These are phyloP conservation scores for Pyrenochaeta sp. DNA, from an alignment of 2,329 filamentous ascomycete species.

Conservation along the genomic window DNA sequence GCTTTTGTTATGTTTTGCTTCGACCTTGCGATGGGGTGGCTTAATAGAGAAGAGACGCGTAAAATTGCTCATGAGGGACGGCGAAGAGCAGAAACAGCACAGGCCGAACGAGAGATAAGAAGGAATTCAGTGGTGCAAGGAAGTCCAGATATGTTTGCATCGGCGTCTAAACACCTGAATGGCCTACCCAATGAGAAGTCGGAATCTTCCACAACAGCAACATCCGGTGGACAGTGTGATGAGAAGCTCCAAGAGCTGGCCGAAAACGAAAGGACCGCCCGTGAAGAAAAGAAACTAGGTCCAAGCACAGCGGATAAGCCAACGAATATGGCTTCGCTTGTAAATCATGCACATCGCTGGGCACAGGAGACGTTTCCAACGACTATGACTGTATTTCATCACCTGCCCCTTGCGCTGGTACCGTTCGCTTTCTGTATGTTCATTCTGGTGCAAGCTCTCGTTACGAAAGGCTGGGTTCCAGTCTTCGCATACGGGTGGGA, in stretches of 20 bases:
- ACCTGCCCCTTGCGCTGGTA: slow-evolving; percentile 73
- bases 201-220: slow-evolving; percentile 1
- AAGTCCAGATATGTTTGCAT: slow-evolving; percentile 12
- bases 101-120: slow-evolving; percentile 46
- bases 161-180: slow-evolving; percentile 6
- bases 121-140: slow-evolving; percentile 22
- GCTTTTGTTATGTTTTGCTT: slow-evolving; percentile 74
- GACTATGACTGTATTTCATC: slow-evolving; percentile 68
- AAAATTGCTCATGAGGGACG: slow-evolving; percentile 67
- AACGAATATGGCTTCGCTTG: slow-evolving; percentile 63
- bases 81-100: slow-evolving; percentile 56
- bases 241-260: slow-evolving; percentile 2
- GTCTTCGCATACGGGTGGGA: slow-evolving; percentile 79
- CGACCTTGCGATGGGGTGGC: slow-evolving; percentile 72
- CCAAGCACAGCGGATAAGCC: slow-evolving; percentile 15
- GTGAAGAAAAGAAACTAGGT: slow-evolving; percentile 14
- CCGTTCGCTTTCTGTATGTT: slow-evolving; percentile 81
- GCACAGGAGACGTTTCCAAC: slow-evolving; percentile 76
- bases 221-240: slow-evolving; percentile 6
- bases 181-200: slow-evolving; percentile 19
- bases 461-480: slow-evolving; percentile 77
- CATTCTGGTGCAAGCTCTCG: slow-evolving; percentile 74
- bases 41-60: slow-evolving; percentile 68
- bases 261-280: neutral
- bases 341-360: slow-evolving; percentile 62